Evolutionary conservation across 331 rosid genomes (phyloP), one percentile per base, ranked within the genome.

Genomic region (Spiraea crenata): DNA sequence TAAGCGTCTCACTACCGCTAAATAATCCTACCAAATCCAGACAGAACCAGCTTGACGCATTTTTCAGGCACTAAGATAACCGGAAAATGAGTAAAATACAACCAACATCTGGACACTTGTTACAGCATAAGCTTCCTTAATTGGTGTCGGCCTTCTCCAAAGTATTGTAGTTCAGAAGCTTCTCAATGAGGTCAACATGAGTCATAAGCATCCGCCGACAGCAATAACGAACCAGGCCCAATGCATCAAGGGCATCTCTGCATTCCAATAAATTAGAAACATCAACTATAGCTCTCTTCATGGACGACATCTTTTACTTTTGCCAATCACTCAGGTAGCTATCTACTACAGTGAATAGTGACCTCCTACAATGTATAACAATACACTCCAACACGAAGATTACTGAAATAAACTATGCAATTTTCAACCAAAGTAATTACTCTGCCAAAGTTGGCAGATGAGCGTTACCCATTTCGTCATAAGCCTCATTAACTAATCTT

Each of bases 121-220:
- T 70, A 57, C 38, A 57, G 31, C 74, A 31, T 34, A 13, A 16
- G 66, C 76, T 48, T 65, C 74, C 77, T 77, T 82, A 91, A 75
- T 19, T 81, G 77, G 77, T 51, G 0, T 91, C 97, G 14, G 84
- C 75, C 80, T 84, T 91, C 59, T 91, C 96, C 86, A 91, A 45
- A 77, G 93, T 73, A 34, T 91, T 95, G 90, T 91, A 95, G 82
- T 95, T 95, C 72, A 95, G 85, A 77, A 91, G 93, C 92, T 95
- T 95, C 86, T 95, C 98, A 46, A 95, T 91, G 74, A 95, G 98
- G 67, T 95, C 99, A 37, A 91, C 99, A 54, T 91, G 98, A 46
- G 99, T 95, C 99, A 95, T 91, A 59, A 95, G 98, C 99, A 91
- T 95, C 17, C 98, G 84, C 74, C 99, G 84, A 68, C 98, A 95